Conservation (phyloP, 1,284 basidiomycete species). For the Phellinidium pouzarii region DNA sequence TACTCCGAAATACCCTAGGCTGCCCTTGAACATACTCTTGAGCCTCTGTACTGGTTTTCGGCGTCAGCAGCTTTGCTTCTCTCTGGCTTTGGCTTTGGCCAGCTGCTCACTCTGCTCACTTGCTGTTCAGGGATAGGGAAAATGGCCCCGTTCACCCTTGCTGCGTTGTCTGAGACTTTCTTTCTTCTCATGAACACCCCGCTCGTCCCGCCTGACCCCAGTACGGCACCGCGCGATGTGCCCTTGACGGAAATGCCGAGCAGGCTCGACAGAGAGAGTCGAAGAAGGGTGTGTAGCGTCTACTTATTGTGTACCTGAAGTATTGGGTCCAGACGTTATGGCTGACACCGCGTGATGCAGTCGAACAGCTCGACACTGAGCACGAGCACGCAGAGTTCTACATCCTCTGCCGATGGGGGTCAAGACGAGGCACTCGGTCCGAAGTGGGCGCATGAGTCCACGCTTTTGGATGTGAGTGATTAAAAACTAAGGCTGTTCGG, state of each 20-base stretch:
- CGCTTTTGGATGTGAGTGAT: background rate
- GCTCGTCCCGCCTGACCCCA: constrained; percentile 12
- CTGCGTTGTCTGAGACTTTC: constrained; percentile 10
- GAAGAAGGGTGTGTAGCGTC: constrained; percentile 3
- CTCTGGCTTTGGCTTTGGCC: too few relatives aligned
- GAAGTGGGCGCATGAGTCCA: background rate
- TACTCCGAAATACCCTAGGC: background rate
- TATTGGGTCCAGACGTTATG: background rate
- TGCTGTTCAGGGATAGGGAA: background rate
- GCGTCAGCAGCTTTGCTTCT: background rate
- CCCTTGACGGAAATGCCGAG: constrained; percentile 16
- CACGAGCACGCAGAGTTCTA: constrained; percentile 3
- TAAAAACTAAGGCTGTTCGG: background rate
- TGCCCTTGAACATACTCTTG: background rate
- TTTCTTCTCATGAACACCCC: constrained; percentile 16
- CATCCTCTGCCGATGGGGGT: background rate
- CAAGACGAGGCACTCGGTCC: background rate
- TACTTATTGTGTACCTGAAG: background rate
- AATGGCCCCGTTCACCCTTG: constrained; percentile 12
- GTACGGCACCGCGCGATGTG: constrained; percentile 6
- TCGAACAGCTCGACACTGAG: constrained; percentile 5
- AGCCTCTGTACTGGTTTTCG: background rate
- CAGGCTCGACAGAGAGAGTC: constrained; percentile 2
- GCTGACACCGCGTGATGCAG: background rate
- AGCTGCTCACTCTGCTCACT: background rate